Base-by-base conservation (phyloP, 441 rosid species). In the Erodium moschatum region DNA sequence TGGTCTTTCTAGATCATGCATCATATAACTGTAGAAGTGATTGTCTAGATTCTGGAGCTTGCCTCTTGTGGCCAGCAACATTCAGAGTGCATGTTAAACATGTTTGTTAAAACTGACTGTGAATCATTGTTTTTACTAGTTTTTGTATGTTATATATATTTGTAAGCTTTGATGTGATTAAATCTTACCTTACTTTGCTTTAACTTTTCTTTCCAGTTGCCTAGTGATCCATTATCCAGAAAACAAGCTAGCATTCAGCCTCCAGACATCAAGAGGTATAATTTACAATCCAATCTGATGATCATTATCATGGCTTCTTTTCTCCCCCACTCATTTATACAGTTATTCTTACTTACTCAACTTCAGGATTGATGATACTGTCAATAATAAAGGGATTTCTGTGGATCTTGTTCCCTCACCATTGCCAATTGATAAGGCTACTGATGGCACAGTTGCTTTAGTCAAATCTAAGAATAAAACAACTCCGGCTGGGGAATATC, bases 401-500 rank as follows among this genome's bases (percentile, higher is more conserved):
- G 38, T 71, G 66, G 94, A 88, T 79, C 76, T 69, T 76, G 80
- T 65, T 81, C 62, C 86, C 52, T 81, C 80, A 52, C 83, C 89
- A 48, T 76, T 78, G 70, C 67, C 81, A 29, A 60, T 77, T 6
- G 88, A 82, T 18, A 92, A 84, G 80, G 78, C 81, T 69, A 29
- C 65, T 24, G 89, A 81, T 40, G 79, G 89, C 19, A 82, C 91
- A 1, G 79, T 85, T 77, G 89, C 99, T 75, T 75, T 95, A 82
- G 85, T 87, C 68, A 91, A 89, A 86, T 71, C 89, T 13, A 80
- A 82, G 66, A 73, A 90, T 58, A 92, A 89, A 84, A 84, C 92
- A 64, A 95, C 98, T 4, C 99, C 99, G 6, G 97, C 98, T 0
- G 97, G 98, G 82, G 99, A 95, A 69, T 95, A 95, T 78, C 87